Evolutionary conservation across 208 protist species (phyloP).

Genomic region (Zelonia costaricensis): DNA sequence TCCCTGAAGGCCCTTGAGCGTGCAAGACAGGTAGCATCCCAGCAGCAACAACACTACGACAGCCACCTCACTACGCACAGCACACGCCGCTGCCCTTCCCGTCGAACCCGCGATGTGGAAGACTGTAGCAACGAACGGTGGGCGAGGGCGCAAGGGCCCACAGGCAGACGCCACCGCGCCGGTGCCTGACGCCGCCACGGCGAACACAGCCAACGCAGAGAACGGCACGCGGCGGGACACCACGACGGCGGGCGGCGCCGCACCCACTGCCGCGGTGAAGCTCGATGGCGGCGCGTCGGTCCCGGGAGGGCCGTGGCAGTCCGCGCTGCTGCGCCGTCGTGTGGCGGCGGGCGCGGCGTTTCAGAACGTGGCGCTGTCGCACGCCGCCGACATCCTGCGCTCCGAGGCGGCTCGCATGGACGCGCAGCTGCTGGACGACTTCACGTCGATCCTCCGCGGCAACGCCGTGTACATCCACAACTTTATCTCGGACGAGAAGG

Average conservation of each 20-base stretch:
- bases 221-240: not conserved
- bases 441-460: slow-evolving; percentile 60
- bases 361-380: slow-evolving; percentile 65
- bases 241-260: too few relatives aligned
- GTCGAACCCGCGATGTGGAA: slow-evolving; percentile 7
- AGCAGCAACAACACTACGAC: too few relatives aligned
- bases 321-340: slow-evolving; percentile 46
- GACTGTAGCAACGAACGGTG: not conserved
- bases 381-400: slow-evolving; percentile 61
- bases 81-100: too few relatives aligned
- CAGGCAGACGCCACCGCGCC: not conserved
- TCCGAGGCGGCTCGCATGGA: slow-evolving; percentile 76
- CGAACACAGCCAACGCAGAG: not conserved
- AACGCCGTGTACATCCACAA: slow-evolving; percentile 88
- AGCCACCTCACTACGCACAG: too few relatives aligned
- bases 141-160: not conserved
- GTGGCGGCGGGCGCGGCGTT: slow-evolving; percentile 40
- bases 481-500: slow-evolving; percentile 67
- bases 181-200: not conserved
- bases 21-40: too few relatives aligned
- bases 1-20: too few relatives aligned
- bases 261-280: too few relatives aligned
- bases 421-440: slow-evolving; percentile 75
- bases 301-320: slow-evolving; percentile 18
- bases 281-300: too few relatives aligned